These are phyloP conservation scores for Antrodiella citrinella DNA, from an alignment of 768 basidiomycete species.

Conservation along the genomic window DNA sequence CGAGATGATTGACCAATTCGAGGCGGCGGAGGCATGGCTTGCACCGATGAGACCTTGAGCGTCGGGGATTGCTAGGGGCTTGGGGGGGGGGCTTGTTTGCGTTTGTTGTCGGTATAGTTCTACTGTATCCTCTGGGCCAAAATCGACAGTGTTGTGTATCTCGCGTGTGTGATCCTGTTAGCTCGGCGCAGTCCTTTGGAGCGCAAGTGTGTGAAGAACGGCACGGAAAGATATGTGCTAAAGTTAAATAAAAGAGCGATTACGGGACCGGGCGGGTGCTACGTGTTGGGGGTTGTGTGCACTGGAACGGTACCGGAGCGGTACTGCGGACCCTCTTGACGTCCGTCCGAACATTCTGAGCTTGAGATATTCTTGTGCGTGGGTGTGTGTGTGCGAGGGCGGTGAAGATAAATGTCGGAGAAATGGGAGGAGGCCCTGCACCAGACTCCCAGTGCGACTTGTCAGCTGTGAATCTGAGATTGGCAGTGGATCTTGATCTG, in stretches of 20 bases:
- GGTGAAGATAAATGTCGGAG: not conserved
- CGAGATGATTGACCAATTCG: constrained; percentile 92
- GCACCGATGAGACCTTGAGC: constrained; percentile 80
- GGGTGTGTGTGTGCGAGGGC: not conserved
- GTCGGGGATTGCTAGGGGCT: constrained; percentile 1
- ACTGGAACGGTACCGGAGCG: no score
- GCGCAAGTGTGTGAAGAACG: not conserved
- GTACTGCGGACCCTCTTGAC: no score
- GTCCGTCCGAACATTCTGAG: no score
- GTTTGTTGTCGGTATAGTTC: not conserved
- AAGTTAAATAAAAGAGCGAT: no score
- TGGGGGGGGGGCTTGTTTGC: not conserved
- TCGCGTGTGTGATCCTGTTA: no score
- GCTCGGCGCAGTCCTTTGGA: no score
- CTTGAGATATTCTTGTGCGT: not conserved
- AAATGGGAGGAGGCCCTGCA: not conserved
- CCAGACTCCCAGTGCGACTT: not conserved
- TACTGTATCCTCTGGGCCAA: no score
- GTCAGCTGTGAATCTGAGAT: not conserved
- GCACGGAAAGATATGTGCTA: no score
- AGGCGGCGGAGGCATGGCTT: constrained; percentile 91
- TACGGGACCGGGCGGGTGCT: no score
- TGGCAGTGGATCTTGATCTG: not conserved
- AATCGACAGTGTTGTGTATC: no score
- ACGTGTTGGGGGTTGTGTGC: no score